Evolutionary conservation across 139 green algal species (phyloP), one percentile per base, ranked within the genome.

Genomic region (Penium margaritaceum): DNA sequence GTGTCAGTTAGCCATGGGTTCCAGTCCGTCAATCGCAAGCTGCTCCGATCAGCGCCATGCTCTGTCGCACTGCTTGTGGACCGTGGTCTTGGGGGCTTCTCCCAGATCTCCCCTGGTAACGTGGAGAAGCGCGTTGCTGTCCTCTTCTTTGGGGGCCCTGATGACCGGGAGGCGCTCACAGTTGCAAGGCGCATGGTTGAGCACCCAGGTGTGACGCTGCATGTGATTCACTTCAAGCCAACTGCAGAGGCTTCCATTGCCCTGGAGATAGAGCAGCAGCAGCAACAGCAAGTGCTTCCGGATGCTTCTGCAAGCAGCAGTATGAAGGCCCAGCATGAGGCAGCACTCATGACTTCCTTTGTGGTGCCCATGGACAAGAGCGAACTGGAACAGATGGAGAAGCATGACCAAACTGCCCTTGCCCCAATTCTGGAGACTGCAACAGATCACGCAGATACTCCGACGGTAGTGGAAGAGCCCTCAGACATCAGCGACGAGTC

Each of bases 111-210:
- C n/a, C 29, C 66, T 7, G n/a, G 33, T 12, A 51, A 39, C 12
- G 64, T 64, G 7, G 38, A 66, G 21, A 39, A 76, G 24, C 9
- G 17, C 17, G 51, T 78, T 6, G 32, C 15, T 6, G 43, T 79
- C 27, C 66, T 79, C 32, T 79, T 79, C 46, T 79, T 77, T 67
- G 72, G 72, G 5, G 72, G 72, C 29, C 14, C 72, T 17, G 72
- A 79, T 17, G 72, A 79, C 54, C 34, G 72, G 15, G 72, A 79
- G 33, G 72, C 72, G 4, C 66, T 79, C 7, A 30, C 17, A 7
- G 6, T 77, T 32, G 72, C 66, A 32, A 46, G 44, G 34, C 34
- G 72, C n/a, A 79, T 79, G 67, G 65, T n/a, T 5, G 37, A 67
- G 46, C 72, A 79, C 63, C 67, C 72, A 53, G 32, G 46, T 27